A percentile compares a stretch with the other conserved stretches of the same genome.
phyloP scores from a whole-genome alignment of 768 basidiomycete species.

The Termitomyces titanicus region DNA sequence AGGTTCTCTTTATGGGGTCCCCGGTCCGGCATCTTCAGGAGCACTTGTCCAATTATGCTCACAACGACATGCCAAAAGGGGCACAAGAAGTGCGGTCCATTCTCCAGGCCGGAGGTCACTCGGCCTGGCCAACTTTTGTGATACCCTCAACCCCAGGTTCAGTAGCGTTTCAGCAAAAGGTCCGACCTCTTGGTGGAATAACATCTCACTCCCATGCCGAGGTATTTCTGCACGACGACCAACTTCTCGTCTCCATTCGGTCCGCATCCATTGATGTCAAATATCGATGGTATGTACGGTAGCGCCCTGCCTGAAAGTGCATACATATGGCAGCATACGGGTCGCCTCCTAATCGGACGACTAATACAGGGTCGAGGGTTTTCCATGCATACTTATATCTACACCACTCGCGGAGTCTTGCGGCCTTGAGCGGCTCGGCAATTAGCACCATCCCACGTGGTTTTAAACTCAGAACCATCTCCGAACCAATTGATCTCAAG shows the following conservation, averaged over 20 bases:
- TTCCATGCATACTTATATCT: slow-evolving; percentile 1
- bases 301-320: background rate
- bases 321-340: background rate
- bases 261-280: slow-evolving; percentile 1
- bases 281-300: slow-evolving; percentile 1
- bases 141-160: slow-evolving; percentile 3
- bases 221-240: too few species aligned
- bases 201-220: slow-evolving; percentile 33
- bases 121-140: slow-evolving; percentile 14
- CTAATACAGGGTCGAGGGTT: background rate
- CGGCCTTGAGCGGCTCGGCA: slow-evolving; percentile 13
- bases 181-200: slow-evolving; percentile 23
- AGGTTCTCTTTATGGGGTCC: background rate
- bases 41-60: background rate
- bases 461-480: slow-evolving; percentile 18
- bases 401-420: slow-evolving; percentile 6
- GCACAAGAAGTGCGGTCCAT: slow-evolving; percentile 1
- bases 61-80: slow-evolving; percentile 11
- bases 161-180: background rate
- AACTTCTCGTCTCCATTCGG: slow-evolving; percentile 21
- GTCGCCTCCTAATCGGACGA: slow-evolving; percentile 10
- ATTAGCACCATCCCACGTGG: slow-evolving; percentile 7
- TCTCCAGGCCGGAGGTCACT: slow-evolving; percentile 13
- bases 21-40: slow-evolving; percentile 11
- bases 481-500: slow-evolving; percentile 15